A percentile compares a stretch with the other conserved stretches of the same genome.
Evolutionary conservation across 2,329 filamentous ascomycete genomes (phyloP).

Genomic region (Arthrobotrys megalospora): DNA sequence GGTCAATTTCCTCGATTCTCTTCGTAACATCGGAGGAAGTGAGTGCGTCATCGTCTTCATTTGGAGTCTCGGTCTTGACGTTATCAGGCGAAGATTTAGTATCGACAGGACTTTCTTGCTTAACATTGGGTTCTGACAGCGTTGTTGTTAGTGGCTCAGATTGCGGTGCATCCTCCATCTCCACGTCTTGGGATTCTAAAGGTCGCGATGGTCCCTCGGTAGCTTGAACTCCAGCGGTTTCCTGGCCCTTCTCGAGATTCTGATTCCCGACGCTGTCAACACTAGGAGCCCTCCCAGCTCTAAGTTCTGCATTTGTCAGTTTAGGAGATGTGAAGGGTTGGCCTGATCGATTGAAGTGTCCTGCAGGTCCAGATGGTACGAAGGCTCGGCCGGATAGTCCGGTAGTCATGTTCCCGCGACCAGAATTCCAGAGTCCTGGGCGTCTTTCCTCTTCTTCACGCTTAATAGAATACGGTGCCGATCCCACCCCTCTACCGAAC

Average conservation of each 20-base stretch:
- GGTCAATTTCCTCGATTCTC: conserved; percentile 49
- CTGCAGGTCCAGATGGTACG: conserved; percentile 37
- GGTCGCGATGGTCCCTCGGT: background rate
- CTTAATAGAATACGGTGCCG: conserved; percentile 31
- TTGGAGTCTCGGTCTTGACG: conserved; percentile 37
- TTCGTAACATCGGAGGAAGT: conserved; percentile 55
- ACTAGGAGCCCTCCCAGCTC: conserved; percentile 35
- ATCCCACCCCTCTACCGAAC: conserved; percentile 45
- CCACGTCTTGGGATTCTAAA: conserved; percentile 29
- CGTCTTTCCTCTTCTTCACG: conserved; percentile 49
- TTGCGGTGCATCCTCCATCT: conserved; percentile 53
- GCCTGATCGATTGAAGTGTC: conserved; percentile 35
- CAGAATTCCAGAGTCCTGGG: conserved; percentile 24
- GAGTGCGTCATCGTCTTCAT: conserved; percentile 53
- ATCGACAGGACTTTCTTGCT: conserved; percentile 57
- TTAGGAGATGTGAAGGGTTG: conserved; percentile 56
- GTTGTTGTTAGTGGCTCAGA: background rate
- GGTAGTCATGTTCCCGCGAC: conserved; percentile 26
- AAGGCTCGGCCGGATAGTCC: conserved; percentile 31
- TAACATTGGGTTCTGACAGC: conserved; percentile 28
- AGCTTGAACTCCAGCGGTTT: background rate
- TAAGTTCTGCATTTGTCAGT: conserved; percentile 47
- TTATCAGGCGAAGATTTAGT: conserved; percentile 17
- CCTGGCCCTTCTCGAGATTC: conserved; percentile 22
- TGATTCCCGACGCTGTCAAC: conserved; percentile 30